phyloP scores from a whole-genome alignment of 306 rosid genomes.

The Cicer judaicum region DNA sequence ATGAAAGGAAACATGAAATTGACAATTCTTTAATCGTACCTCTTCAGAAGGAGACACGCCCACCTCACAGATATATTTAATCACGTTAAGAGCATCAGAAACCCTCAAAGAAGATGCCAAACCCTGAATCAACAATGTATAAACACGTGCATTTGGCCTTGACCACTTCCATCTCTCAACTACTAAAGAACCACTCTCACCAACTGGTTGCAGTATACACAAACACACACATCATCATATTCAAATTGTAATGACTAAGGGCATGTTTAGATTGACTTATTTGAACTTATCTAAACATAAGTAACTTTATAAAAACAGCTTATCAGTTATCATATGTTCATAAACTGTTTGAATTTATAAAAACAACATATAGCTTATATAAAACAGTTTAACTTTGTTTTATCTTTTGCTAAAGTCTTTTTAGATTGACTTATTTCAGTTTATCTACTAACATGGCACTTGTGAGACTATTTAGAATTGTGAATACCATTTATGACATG shows the following conservation, averaged over 20 bases:
- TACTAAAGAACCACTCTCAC: conserved; percentile 53
- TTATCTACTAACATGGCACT: too few species aligned
- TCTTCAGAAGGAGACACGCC: conserved; percentile 92
- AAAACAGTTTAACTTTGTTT: too few species aligned
- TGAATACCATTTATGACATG: too few species aligned
- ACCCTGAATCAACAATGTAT: conserved; percentile 70
- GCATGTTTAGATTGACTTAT: neutral
- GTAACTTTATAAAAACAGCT: too few species aligned
- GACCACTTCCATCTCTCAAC: conserved; percentile 88
- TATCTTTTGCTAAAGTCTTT: too few species aligned
- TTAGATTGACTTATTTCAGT: too few species aligned
- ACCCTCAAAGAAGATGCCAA: conserved; percentile 82
- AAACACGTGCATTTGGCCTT: conserved; percentile 73
- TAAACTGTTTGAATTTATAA: too few species aligned
- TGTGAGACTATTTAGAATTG: too few species aligned
- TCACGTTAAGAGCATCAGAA: conserved; percentile 83
- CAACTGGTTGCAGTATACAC: conserved; percentile 51
- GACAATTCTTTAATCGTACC: conserved; percentile 51
- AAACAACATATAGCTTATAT: too few species aligned
- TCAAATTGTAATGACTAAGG: neutral
- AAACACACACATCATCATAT: conserved; percentile 9
- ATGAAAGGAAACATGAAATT: neutral
- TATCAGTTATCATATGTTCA: too few species aligned
- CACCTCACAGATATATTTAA: conserved; percentile 75
- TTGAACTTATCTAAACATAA: too few species aligned